These are phyloP conservation scores for Solanum pinnatisectum DNA, from an alignment of 257 asterid genomes.

Conservation along the genomic window DNA sequence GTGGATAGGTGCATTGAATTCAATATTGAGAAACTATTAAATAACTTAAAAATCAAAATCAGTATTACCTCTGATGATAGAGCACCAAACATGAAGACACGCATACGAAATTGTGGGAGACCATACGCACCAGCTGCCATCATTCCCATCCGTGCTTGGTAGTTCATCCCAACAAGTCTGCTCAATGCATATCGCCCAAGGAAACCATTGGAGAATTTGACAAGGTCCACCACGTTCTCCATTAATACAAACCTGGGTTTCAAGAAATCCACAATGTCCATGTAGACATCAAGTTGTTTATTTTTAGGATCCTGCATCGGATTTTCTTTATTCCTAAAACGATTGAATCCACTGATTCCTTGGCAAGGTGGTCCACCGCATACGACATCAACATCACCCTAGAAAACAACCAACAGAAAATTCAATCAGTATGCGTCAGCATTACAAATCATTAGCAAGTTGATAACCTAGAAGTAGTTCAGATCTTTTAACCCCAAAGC, in stretches of 20 bases:
- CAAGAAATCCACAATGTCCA: conserved; percentile 28
- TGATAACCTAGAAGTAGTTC: neutral
- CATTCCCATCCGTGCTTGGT: conserved; percentile 37
- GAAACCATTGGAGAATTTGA: conserved; percentile 23
- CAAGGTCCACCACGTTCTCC: conserved; percentile 40
- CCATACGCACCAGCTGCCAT: conserved; percentile 49
- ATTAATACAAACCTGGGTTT: conserved; percentile 30
- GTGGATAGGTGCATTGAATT: neutral
- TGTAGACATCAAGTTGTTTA: conserved; percentile 26
- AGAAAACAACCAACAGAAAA: neutral
- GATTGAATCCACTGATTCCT: conserved; percentile 45
- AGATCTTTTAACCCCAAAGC: neutral
- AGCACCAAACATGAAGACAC: conserved; percentile 43
- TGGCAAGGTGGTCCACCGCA: conserved; percentile 59
- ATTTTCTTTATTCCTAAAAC: conserved; percentile 19
- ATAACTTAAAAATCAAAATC: neutral
- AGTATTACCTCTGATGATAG: conserved; percentile 17
- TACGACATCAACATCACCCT: conserved; percentile 43
- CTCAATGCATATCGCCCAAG: conserved; percentile 30
- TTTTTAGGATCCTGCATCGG: conserved; percentile 38
- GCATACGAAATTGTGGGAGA: conserved; percentile 48
- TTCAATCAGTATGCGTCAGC: neutral
- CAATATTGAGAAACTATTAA: neutral
- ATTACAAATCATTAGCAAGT: neutral
- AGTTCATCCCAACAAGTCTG: conserved; percentile 29